Base-by-base conservation (phyloP, 768 basidiomycete genomes). In the Sporobolomyces phaffii region DNA sequence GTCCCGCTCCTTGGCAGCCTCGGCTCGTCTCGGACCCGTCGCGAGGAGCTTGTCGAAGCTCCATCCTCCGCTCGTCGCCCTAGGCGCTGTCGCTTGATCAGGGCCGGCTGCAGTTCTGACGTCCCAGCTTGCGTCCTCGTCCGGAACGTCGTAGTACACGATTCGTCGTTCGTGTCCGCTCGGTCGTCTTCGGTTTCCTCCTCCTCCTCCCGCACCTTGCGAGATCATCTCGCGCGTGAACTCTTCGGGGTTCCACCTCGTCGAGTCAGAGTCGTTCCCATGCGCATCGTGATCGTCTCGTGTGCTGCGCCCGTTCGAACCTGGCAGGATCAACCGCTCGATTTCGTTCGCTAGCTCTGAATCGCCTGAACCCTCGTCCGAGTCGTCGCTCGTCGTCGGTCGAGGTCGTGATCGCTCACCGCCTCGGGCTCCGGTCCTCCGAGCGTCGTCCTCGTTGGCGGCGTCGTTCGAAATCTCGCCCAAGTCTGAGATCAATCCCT, bases 131-230 rank as follows among this genome's bases (percentile, higher is more conserved):
- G 47, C 53, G 1, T 7, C 45, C 26, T 57, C 62, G 33, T 41
- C 53, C 11, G 62, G 62, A 4, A 64, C 62, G 26, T 64, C 62
- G 62, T 64, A 64, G 24, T n/a, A n/a, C n/a, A 34, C 15, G 29
- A 61, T 15, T 11, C 45, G 34, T 29, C n/a, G 10, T 8, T 28
- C 29, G 29, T 29, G 28, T 33, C 33, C 36, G 10, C 3, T 18
- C 20, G 31, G 22, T 14, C 7, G 29, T 33, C 18, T 22, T 33
- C 10, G 50, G 5, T 24, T 22, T 24, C 17, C 22, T 38, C 45
- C 31, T 22, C 29, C 44, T 45, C 62, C 62, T 36, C 62, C 62
- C 4, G 52, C 62, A 34, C 62, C 53, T 36, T 31, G 2, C 29
- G 14, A 29, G 4, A 24, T 31, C 29, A 63, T 18, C n/a, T 48